Percentiles rank a stretch among this genome's conserved stretches.
Evolutionary conservation across 2,329 filamentous ascomycete species (phyloP).

Genomic region (Clarireedia monteithiana): DNA sequence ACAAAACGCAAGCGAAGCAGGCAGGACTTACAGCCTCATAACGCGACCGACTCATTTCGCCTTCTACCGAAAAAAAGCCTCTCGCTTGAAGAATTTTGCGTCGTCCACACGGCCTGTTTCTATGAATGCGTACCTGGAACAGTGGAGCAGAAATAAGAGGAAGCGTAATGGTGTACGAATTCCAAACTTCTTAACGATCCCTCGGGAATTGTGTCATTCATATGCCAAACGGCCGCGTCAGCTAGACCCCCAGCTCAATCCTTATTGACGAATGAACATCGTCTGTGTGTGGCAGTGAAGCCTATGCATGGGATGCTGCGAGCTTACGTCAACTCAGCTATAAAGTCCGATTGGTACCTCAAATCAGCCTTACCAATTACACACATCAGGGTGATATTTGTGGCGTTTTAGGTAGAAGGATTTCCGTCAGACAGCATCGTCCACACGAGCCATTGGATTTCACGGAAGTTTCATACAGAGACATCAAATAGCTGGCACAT

Average conservation of each 20-base stretch:
- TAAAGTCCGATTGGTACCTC: background rate
- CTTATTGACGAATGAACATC: background rate
- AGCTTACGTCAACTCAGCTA: background rate
- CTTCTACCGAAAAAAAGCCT: background rate
- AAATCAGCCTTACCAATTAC: background rate
- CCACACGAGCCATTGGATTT: background rate
- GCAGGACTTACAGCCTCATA: conserved; percentile 21
- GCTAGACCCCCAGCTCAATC: background rate
- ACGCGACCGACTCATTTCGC: conserved; percentile 19
- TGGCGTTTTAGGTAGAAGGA: conserved; percentile 4
- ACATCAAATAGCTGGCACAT: too few species aligned
- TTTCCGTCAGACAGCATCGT: background rate
- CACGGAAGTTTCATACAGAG: background rate
- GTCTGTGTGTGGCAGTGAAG: background rate
- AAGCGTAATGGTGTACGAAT: background rate
- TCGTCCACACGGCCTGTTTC: background rate
- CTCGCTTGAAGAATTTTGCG: background rate
- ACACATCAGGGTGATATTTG: background rate
- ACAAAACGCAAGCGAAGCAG: background rate
- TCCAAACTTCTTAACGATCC: background rate
- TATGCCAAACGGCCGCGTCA: background rate
- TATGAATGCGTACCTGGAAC: background rate
- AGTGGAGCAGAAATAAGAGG: background rate
- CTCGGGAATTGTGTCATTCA: conserved; percentile 10
- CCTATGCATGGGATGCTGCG: background rate